Base-by-base conservation (phyloP, 441 rosid genomes). In the Gossypium schwendimanii region DNA sequence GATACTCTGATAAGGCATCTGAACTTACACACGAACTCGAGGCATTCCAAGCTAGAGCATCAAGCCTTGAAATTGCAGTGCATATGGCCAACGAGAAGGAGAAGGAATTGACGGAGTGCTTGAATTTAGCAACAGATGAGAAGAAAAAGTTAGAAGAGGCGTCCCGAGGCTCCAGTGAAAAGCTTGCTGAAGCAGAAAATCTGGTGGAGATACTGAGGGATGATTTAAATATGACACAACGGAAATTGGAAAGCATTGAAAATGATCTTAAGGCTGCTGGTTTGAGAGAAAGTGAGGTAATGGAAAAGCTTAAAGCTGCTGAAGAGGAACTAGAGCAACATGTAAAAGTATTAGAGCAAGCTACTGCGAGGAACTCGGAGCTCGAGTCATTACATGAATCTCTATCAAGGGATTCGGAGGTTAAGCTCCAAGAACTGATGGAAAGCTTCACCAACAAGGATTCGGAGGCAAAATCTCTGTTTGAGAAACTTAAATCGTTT, bases 1-100 rank as follows among this genome's bases (percentile, higher is more conserved):
- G 78, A 69, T 62, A 85, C 81, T 74, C 83, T 0, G 77, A 77
- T 55, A 83, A 84, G 82, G 81, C 79, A 41, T 83, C 87, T 67
- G 92, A 91, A 79, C 85, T 96, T 73, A 80, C 84, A 53, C 85
- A 90, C 18, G 90, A 93, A 81, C 83, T 90, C 7, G 91, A 90
- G 85, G 93, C 90, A 17, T 86, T 79, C 75, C 96, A 85, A 78
- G 84, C 82, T 36, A 90, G 70, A 77, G 76, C 86, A 75, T 89
- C 94, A 33, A 87, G 86, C 85, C 92, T 93, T 52, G 99, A 91
- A 85, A 76, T 74, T 61, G 90, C 89, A 15, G 77, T 91, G 75
- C 90, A 89, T 71, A 60, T 67, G 68, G 97, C 93, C 21, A 69
- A 71, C 62, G 88, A 86, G 62, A 91, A 81, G 64, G 97, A 96